Percentiles rank a stretch among this genome's conserved stretches.
Evolutionary conservation across 495 filamentous ascomycete genomes (phyloP).

Genomic region (Eremomyces bilateralis): DNA sequence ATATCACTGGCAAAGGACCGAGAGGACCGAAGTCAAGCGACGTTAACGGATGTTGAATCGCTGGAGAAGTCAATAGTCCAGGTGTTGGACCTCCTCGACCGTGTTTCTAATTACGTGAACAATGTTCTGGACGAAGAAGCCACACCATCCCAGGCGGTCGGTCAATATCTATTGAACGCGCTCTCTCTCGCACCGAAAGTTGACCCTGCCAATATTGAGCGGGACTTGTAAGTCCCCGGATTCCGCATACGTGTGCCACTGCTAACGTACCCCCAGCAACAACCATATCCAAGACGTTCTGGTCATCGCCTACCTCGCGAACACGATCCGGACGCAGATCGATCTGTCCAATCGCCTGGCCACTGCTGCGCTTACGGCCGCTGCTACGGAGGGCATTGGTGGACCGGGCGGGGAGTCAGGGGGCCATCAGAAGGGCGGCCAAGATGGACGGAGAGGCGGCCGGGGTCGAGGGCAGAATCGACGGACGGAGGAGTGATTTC

Average conservation of each 20-base stretch:
- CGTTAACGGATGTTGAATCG: constrained; percentile 71
- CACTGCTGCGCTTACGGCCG: constrained; percentile 50
- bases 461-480: not conserved
- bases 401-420: constrained; percentile 3
- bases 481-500: not conserved
- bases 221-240: constrained; percentile 51
- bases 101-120: constrained; percentile 73
- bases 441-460: constrained; percentile 4
- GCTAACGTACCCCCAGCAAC: constrained; percentile 35
- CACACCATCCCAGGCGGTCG: constrained; percentile 58
- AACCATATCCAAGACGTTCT: constrained; percentile 98
- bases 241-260: constrained; percentile 1
- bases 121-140: constrained; percentile 52
- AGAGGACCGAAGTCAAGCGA: constrained; percentile 45
- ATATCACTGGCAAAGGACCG: constrained; percentile 60
- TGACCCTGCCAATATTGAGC: constrained; percentile 65
- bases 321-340: constrained; percentile 97
- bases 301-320: constrained; percentile 88
- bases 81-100: constrained; percentile 67
- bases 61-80: constrained; percentile 68
- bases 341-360: constrained; percentile 87
- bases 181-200: constrained; percentile 88
- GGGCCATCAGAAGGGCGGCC: constrained; percentile 8
- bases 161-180: constrained; percentile 83
- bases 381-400: constrained; percentile 12